A percentile compares a stretch with the other conserved stretches of the same genome.
phyloP scores from a whole-genome alignment of 1,284 basidiomycete genomes.

The Melanopsichium pennsylvanicum region DNA sequence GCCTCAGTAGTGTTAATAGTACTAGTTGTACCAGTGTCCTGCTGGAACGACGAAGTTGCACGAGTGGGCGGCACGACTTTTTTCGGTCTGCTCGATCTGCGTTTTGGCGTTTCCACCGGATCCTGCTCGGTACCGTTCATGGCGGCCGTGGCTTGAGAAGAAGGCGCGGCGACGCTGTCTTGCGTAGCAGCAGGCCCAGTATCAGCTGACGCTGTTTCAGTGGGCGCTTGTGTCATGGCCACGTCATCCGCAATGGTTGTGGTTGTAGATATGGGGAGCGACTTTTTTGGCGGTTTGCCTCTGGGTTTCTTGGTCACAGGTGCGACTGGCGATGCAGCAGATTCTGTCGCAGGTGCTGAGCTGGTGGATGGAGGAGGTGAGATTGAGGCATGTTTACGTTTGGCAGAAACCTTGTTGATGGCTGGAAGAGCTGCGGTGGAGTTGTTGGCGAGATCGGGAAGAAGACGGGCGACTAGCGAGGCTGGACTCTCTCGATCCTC shows the following conservation, averaged over 20 bases:
- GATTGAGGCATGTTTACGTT: conserved; percentile 21
- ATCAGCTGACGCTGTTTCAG: neutral
- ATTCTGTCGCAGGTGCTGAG: neutral
- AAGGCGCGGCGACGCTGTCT: neutral
- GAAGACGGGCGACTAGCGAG: conserved; percentile 1
- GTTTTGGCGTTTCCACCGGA: too few relatives aligned
- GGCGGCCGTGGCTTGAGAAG: neutral
- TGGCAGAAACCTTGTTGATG: conserved; percentile 5
- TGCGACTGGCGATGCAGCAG: conserved; percentile 6
- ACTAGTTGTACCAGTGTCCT: too few relatives aligned
- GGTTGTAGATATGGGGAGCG: neutral
- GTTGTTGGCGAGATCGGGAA: neutral
- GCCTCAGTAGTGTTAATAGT: too few relatives aligned
- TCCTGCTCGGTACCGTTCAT: too few relatives aligned
- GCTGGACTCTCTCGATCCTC: conserved; percentile 5
- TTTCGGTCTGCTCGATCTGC: neutral
- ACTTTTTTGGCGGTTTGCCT: conserved; percentile 7
- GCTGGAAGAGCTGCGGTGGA: too few relatives aligned
- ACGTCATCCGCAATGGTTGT: neutral
- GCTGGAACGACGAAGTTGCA: neutral
- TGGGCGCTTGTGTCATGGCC: neutral
- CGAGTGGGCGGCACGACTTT: neutral
- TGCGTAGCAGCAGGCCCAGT: neutral
- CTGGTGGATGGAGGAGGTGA: conserved; percentile 9
- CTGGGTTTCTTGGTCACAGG: conserved; percentile 20